Evolutionary conservation across 2,329 filamentous ascomycete genomes (phyloP), one percentile per base, ranked within the genome.

Genomic region (Cercospora brassicicola): DNA sequence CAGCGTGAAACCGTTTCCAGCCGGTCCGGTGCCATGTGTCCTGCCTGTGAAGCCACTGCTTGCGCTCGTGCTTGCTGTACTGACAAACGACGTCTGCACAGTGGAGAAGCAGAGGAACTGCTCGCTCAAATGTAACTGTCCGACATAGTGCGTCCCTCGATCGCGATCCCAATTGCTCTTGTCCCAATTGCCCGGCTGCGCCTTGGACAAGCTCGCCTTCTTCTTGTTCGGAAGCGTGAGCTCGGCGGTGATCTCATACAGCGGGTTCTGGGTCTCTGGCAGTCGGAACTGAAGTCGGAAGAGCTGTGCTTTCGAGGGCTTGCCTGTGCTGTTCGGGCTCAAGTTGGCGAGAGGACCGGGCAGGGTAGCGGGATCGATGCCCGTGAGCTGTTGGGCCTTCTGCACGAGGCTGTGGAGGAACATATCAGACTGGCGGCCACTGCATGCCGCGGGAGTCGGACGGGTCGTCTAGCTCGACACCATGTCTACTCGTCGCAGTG

Each of bases 251-350:
- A 99, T 97, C 84, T 99, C 95, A 82, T 96, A 93, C 67, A 98
- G 87, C 65, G 95, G 95, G 71, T 91, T 94, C 82, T 99, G 94
- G 45, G 92, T 91, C 77, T 93, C 89, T 56, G 95, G 95, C 36
- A 99, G 90, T 73, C 95, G 92, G 84, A 99, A 99, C 82, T 99
- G 95, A 80, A 91, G 90, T 82, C 95, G 93, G 83, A 98, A 99
- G 67, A 98, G 88, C 62, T 91, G 90, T 65, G 93, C 89, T 83
- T 97, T 98, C 77, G 94, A 94, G 60, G 94, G 93, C 78, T 92
- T 91, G 81, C 95, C 92, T 67, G 90, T 88, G 76, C 89, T 87
- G 73, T 90, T 88, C 68, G 92, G 86, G 30, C 26, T 56, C 18
- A 64, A 28, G 62, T 64, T 64, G 26, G 69, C 70, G 4, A 78